Conservation (phyloP, 768 basidiomycete species). For the Tulasnella sp. region DNA sequence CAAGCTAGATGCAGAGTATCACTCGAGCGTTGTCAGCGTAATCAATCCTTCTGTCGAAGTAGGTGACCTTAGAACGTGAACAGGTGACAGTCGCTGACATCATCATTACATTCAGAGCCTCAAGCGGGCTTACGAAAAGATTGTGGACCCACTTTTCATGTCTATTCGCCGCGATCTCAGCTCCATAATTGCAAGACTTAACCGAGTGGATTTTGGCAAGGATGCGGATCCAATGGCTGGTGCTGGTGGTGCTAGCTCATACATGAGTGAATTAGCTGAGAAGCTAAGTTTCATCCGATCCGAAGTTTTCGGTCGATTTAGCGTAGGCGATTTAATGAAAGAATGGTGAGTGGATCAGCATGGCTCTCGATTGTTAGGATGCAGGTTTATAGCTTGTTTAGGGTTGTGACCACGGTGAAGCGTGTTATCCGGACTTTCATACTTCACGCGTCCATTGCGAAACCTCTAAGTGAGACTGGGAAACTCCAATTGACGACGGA, state of each 20-base stretch:
- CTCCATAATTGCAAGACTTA: conserved; percentile 67
- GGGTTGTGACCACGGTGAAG: conserved; percentile 55
- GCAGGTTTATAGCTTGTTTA: conserved; percentile 27
- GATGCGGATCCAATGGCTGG: conserved; percentile 49
- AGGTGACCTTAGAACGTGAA: conserved; percentile 19
- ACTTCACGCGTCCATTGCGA: conserved; percentile 84
- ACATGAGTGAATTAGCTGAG: conserved; percentile 85
- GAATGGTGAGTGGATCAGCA: conserved; percentile 45
- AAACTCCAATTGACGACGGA: conserved; percentile 91
- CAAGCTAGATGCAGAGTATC: conserved; percentile 55
- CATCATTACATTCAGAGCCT: conserved; percentile 33
- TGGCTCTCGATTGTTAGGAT: no score
- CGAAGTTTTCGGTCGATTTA: conserved; percentile 60
- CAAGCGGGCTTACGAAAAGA: conserved; percentile 36
- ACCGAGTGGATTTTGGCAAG: conserved; percentile 72
- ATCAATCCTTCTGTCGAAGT: conserved; percentile 51
- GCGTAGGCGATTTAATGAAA: conserved; percentile 53
- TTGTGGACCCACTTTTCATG: conserved; percentile 48
- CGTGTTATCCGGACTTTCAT: conserved; percentile 79
- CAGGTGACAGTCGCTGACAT: background rate
- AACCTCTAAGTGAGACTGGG: conserved; percentile 81
- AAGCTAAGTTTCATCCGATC: conserved; percentile 70
- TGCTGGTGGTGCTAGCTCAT: conserved; percentile 60
- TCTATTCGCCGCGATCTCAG: conserved; percentile 71
- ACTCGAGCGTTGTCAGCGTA: conserved; percentile 40